Conservation (phyloP, 1,284 basidiomycete species). For the Trametes versicolor region DNA sequence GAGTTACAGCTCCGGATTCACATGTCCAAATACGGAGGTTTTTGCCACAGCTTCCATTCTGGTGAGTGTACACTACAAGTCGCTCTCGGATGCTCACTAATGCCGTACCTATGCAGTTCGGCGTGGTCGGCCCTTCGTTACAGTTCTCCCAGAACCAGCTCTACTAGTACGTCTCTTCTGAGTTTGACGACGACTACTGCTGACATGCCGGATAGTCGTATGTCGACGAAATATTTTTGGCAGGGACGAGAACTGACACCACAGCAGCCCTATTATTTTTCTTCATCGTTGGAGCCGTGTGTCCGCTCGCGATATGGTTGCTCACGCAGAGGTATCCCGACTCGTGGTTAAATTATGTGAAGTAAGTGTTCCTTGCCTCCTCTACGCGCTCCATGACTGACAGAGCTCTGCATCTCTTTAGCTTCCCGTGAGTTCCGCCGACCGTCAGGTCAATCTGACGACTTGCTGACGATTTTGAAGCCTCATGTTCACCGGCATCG, state of each 20-base stretch:
- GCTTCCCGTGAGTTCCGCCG: constrained; percentile 38
- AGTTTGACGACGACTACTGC: neutral
- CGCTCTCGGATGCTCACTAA: neutral
- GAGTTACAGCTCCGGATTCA: constrained; percentile 47
- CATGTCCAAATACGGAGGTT: constrained; percentile 53
- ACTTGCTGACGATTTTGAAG: constrained; percentile 29
- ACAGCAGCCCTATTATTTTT: constrained; percentile 50
- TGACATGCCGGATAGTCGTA: constrained; percentile 31
- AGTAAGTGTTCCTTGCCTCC: constrained; percentile 42
- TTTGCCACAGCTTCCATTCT: constrained; percentile 45
- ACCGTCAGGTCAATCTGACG: constrained; percentile 7
- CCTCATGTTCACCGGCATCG: constrained; percentile 47
- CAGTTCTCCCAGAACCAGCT: constrained; percentile 54
- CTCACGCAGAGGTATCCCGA: constrained; percentile 48
- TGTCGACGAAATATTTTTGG: neutral
- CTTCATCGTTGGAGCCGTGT: constrained; percentile 58
- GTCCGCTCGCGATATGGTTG: constrained; percentile 52
- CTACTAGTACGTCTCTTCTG: constrained; percentile 46
- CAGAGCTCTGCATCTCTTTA: constrained; percentile 11
- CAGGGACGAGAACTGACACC: neutral
- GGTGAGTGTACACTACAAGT: constrained; percentile 27
- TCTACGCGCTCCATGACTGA: neutral
- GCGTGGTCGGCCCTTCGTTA: constrained; percentile 51
- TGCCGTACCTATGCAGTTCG: constrained; percentile 42
- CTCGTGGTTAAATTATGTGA: constrained; percentile 54